Evolutionary conservation across 163 green algal species (phyloP), one percentile per base, ranked within the genome.

Genomic region (Scenedesmus sp.): DNA sequence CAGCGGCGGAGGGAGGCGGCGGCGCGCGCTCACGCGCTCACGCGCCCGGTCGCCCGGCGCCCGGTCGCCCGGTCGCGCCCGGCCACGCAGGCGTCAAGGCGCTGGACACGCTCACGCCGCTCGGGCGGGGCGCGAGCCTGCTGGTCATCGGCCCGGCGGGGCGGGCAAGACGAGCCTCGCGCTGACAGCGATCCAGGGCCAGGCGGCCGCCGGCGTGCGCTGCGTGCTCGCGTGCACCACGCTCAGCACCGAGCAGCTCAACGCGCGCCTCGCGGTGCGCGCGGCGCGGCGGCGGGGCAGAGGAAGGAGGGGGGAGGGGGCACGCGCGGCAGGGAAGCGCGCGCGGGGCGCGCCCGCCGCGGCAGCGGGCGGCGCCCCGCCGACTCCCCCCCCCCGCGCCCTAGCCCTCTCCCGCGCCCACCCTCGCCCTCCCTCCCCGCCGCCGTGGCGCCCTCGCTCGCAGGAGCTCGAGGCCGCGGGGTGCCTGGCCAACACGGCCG

Each of bases 101-200:
- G 1, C 26, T 98, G 42, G 94, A 98, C 78, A 87, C 91, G 13
- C 80, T 98, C 20, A 97, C 92, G 1, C 94, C 93, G 0, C 73
- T 98, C 36, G 94, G 94, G 2, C 85, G 92, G n/a, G 94, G 94
- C 10, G 89, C 95, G 63, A 91, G 85, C 0, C 87, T 95, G 86
- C 88, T 97, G 67, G 57, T 98, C 11, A 88, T 91, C 18, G 92
- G 2, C 84, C 84, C 22, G 36, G 54, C 13, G 87, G 86, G 44
- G 76, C 69, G 9, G 92, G 94, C 42, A 95, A 97, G 75, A 91
- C 84, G 22, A 70, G 75, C 14, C 75, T 96, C 26, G 90, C 79
- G 18, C 71, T 96, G 45, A 92, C 97, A 56, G 88, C 89, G 0
- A 82, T 96, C 4, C 58, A 89, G 44, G 93, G 86, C 9, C 60